These are phyloP conservation scores for Fusarium aywerte DNA, from an alignment of 2,329 filamentous ascomycete species.

Conservation along the genomic window DNA sequence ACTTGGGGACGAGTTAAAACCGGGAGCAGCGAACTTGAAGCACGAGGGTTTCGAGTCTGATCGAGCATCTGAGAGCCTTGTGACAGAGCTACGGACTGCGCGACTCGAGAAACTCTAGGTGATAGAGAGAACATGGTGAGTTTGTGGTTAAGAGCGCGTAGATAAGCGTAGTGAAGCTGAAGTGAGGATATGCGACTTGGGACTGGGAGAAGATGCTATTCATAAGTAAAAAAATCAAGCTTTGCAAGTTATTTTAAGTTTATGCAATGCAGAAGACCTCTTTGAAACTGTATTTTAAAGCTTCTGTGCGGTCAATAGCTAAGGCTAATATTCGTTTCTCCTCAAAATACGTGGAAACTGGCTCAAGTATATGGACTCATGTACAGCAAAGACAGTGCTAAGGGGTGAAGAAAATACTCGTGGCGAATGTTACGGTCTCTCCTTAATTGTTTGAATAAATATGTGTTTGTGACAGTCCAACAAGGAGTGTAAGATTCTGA, in stretches of 20 bases:
- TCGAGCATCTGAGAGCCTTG: background rate
- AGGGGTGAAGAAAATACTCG: too few species aligned
- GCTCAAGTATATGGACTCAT: background rate
- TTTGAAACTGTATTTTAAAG: background rate
- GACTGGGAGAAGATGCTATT: background rate
- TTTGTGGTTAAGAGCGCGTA: background rate
- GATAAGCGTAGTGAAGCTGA: background rate
- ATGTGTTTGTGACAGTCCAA: background rate
- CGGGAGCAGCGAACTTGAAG: background rate
- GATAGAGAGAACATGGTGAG: background rate
- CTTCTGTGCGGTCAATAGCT: background rate
- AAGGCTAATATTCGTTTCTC: background rate
- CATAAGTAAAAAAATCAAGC: background rate
- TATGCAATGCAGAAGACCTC: background rate
- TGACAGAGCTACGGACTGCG: background rate
- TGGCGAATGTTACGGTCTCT: background rate
- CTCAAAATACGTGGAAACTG: background rate
- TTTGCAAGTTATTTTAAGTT: background rate
- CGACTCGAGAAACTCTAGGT: background rate
- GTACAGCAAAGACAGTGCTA: background rate
- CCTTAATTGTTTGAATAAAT: background rate
- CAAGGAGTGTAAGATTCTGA: too few species aligned
- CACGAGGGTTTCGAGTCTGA: background rate
- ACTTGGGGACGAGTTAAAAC: too few species aligned
- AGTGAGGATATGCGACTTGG: too few species aligned